Evolutionary conservation across 2,329 filamentous ascomycete genomes (phyloP).

Genomic region (Fusarium longipes): DNA sequence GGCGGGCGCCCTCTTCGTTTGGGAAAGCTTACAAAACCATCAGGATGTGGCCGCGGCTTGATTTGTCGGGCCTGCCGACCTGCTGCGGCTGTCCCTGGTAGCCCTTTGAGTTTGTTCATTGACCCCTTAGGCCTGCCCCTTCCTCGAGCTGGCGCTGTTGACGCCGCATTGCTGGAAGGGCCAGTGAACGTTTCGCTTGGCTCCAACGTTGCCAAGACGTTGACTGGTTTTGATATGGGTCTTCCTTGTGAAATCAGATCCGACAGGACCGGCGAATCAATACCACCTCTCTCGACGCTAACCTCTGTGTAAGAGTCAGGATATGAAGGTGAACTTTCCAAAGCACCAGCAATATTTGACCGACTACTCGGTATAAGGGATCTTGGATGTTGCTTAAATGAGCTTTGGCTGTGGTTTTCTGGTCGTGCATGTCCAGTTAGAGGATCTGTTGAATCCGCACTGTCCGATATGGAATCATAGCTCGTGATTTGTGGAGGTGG

Average conservation of each 20-base stretch:
- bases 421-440: conserved; percentile 19
- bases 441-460: conserved; percentile 40
- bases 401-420: conserved; percentile 21
- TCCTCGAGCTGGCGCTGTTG: conserved; percentile 8
- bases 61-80: conserved; percentile 42
- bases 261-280: conserved; percentile 30
- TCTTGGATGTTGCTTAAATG: conserved; percentile 7
- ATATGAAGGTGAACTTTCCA: conserved; percentile 30
- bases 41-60: conserved; percentile 45
- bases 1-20: conserved; percentile 59
- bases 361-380: conserved; percentile 2
- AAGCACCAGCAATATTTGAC: conserved; percentile 36
- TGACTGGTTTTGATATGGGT: conserved; percentile 18
- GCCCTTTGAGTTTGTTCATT: conserved; percentile 46
- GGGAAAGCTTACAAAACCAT: conserved; percentile 40
- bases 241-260: conserved; percentile 36
- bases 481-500: conserved; percentile 2
- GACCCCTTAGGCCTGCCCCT: conserved; percentile 63
- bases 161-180: conserved; percentile 17
- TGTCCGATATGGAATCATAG: conserved; percentile 13
- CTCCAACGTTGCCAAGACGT: not conserved
- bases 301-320: conserved; percentile 4
- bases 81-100: conserved; percentile 37
- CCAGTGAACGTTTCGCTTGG: conserved; percentile 1
- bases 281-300: conserved; percentile 9